Evolutionary conservation across 164 flowering plant species (phyloP), one percentile per base, ranked within the genome.

Genomic region (Platanus orientalis): DNA sequence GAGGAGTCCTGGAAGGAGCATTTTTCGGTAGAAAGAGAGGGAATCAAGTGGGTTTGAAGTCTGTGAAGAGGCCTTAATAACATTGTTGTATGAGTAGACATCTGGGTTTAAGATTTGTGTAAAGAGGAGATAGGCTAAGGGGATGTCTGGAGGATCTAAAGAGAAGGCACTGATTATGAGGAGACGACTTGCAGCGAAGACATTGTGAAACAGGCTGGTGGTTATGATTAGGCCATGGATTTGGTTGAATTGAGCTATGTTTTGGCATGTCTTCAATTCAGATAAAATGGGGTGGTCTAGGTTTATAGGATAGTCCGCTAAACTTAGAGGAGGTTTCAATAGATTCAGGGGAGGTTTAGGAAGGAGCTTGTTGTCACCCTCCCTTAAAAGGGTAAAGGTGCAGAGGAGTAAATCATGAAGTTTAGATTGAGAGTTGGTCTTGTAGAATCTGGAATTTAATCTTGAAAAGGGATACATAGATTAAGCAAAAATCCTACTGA

Each of bases 181-280:
- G n/a, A 71, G 66, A n/a, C 66, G 61, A 45, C 69, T 61, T 1
- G 66, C 57, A 24, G 58, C 58, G 27, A 71, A 65, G n/a, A 49
- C 60, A 12, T 71, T 34, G 20, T 9, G 53, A 14, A 42, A 60
- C 51, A 71, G 25, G 54, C 69, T 62, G 1, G 69, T 54, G 49
- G 61, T 54, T 30, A 61, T 56, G 39, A 71, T 54, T 34, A 60
- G 62, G 32, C 62, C 69, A 65, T 65, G 69, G 62, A 64, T 49
- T 65, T 65, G 69, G 57, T 71, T 60, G 65, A 71, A 65, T 10
- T 65, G 69, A 60, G 26, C 20, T 39, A 65, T 61, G 32, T 47
- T 36, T 55, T 27, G 20, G 40, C 74, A 71, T 60, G 14, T 55
- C 13, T 65, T 25, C n/a, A 71, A 53, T 47, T 60, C 55, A 29